phyloP scores from a whole-genome alignment of 176 grass and related monocot species.

The Rhynchospora pubera region DNA sequence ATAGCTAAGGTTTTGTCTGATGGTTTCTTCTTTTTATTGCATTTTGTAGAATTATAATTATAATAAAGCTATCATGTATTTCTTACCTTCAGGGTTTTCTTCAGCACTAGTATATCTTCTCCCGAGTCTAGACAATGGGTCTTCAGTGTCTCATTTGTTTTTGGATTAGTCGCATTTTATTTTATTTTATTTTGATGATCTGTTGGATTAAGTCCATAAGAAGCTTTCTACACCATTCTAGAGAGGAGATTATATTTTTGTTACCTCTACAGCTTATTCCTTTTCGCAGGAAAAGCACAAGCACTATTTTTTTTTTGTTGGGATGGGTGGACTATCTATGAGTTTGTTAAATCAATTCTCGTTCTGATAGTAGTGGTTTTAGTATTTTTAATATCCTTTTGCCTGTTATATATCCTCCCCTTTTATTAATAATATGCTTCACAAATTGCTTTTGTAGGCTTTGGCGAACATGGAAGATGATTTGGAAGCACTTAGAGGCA shows the following conservation, averaged over 20 bases:
- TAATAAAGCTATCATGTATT: not conserved
- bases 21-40: conserved; percentile 7
- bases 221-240: not conserved
- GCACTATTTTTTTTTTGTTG: not conserved
- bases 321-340: not conserved
- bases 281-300: not conserved
- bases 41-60: not conserved
- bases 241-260: not conserved
- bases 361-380: not conserved
- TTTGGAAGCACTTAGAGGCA: conserved; percentile 56
- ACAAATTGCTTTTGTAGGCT: conserved; percentile 47
- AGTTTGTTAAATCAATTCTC: not conserved
- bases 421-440: not conserved
- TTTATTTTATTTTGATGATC: not conserved
- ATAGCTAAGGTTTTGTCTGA: conserved; percentile 61
- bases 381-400: not conserved
- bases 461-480: conserved; percentile 73
- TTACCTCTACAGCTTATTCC: not conserved
- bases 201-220: not conserved
- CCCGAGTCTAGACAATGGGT: not conserved
- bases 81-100: not conserved
- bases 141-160: not conserved
- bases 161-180: not conserved
- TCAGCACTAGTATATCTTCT: not conserved
- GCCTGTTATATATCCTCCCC: not conserved